Evolutionary conservation across 2,329 filamentous ascomycete species (phyloP).

Genomic region (Pyrenophora graminea): DNA sequence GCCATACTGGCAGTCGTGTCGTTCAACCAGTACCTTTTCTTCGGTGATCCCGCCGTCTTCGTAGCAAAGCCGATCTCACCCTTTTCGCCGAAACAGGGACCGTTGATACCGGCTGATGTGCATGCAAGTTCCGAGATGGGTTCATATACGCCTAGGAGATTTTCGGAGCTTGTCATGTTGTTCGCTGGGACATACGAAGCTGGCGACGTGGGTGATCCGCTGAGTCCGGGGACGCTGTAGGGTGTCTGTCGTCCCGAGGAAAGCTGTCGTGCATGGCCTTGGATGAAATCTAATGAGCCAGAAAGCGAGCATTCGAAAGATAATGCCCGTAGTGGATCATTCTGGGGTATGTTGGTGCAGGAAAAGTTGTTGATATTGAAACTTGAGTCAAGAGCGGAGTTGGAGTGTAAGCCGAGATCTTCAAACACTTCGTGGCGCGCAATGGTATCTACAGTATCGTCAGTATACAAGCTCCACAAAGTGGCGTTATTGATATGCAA

Average conservation of each 20-base stretch:
- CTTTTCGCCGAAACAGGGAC: conserved; percentile 29
- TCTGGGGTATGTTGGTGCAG: conserved; percentile 8
- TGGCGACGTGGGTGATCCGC: conserved; percentile 23
- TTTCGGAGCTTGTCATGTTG: conserved; percentile 12
- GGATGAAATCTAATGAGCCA: conserved; percentile 24
- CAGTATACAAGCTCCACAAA: background rate
- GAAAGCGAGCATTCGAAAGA: conserved; percentile 35
- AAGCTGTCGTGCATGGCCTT: conserved; percentile 16
- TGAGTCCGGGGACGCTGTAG: conserved; percentile 21
- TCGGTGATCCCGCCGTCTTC: conserved; percentile 7
- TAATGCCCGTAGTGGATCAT: conserved; percentile 19
- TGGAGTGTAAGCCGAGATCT: conserved; percentile 37
- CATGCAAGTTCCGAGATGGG: conserved; percentile 29
- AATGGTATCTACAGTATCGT: conserved; percentile 10
- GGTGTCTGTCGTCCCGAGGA: conserved; percentile 22
- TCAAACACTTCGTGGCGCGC: conserved; percentile 37
- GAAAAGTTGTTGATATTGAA: conserved; percentile 38
- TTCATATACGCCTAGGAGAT: conserved; percentile 15
- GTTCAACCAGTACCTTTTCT: conserved; percentile 17
- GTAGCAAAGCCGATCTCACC: conserved; percentile 26
- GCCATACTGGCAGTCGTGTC: conserved; percentile 3
- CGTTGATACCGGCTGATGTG: conserved; percentile 10
- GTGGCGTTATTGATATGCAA: too few species aligned
- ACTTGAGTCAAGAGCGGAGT: conserved; percentile 32
- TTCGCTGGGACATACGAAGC: conserved; percentile 15